Evolutionary conservation across 1,139 yeast genomes (phyloP).

Genomic region (Candida sp.): DNA sequence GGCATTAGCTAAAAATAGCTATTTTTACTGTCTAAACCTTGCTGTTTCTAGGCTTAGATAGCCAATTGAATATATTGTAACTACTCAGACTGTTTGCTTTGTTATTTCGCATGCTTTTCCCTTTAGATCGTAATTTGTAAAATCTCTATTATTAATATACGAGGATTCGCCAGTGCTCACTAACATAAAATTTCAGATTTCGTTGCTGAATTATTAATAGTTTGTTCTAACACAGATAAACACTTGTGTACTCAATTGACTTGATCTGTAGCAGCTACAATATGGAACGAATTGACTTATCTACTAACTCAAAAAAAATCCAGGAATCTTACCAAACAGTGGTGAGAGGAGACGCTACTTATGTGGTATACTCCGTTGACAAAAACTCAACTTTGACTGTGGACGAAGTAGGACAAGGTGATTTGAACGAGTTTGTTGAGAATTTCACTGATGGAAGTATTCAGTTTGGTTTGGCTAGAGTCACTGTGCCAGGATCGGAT

Average conservation of each 20-base stretch:
- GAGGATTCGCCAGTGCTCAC: background rate
- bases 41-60: no score
- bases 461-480: slow-evolving; percentile 88
- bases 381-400: slow-evolving; percentile 56
- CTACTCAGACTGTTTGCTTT: no score
- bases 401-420: slow-evolving; percentile 56
- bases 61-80: no score
- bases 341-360: slow-evolving; percentile 59
- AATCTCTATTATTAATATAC: no score
- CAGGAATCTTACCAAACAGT: slow-evolving; percentile 62
- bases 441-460: slow-evolving; percentile 85
- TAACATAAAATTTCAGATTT: background rate
- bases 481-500: slow-evolving; percentile 85
- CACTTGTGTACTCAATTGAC: background rate
- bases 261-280: slow-evolving; percentile 1
- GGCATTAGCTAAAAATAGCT: no score
- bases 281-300: slow-evolving; percentile 57
- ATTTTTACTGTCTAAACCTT: no score
- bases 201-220: background rate
- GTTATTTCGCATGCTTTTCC: no score
- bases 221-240: background rate
- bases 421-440: slow-evolving; percentile 73
- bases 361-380: slow-evolving; percentile 65
- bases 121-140: no score
- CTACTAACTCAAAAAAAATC: slow-evolving; percentile 57